Evolutionary conservation across 1,139 yeast genomes (phyloP), one percentile per base, ranked within the genome.

Genomic region (Suhomyces bolitotheri): DNA sequence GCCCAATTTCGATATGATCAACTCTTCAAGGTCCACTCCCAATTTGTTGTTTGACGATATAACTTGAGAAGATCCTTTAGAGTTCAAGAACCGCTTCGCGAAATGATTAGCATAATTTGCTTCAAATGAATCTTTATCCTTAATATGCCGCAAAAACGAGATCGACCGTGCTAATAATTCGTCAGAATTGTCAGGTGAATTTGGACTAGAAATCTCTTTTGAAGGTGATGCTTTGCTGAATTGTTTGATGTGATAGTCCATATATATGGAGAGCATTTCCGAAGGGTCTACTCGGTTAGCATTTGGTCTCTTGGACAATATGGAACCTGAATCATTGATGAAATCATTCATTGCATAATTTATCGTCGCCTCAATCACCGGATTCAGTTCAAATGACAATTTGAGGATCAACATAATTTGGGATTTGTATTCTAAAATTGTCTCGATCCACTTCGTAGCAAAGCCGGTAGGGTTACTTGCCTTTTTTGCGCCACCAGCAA

Each of bases 111-210:
- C 90, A 60, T 88, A 92, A 45, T 84, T 82, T 22, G 78, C 80
- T 56, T 88, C 96, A 60, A 92, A 92, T 24, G 87, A 68, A 58
- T 92, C 97, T 54, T 88, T 90, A 50, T 92, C 97, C 36, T 78
- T 72, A 26, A 92, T 71, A 48, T 78, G 81, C 38, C 82, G 67
- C 51, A 89, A 80, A 28, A 92, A 70, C 22, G 69, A 60, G 8
- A 84, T 70, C 0, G 89, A 74, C 27, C 75, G 73, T 30, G 68
- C 69, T 29, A 88, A 61, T 7, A 77, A 64, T 2, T 62, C 70
- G 41, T 82, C 88, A 2, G 77, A 63, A 38, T 72, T 79, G 35
- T 72, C 76, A 12, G 73, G 72, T 1, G 76, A 56, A 4, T 33
- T 24, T 2, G 35, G 34, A 4, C 31, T 39, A 4, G 39, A 33